Conservation (phyloP, 2,329 filamentous ascomycete genomes). For the Pseudogymnoascus sp. region DNA sequence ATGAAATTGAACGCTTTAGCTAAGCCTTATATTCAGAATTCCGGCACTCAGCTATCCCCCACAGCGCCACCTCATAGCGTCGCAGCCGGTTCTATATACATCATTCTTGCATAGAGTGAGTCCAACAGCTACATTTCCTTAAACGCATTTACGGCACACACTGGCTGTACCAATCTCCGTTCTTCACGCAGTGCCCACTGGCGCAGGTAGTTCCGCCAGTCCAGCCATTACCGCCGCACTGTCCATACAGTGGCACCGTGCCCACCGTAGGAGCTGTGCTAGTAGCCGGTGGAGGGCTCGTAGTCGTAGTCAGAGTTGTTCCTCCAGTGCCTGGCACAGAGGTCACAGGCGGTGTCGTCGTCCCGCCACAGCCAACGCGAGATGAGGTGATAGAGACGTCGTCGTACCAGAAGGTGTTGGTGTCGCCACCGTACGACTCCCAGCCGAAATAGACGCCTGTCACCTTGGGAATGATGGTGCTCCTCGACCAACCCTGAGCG, state of each 20-base stretch:
- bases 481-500: constrained; percentile 44
- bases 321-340: neutral
- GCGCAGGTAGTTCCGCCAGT: constrained; percentile 13
- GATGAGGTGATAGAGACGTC: constrained; percentile 43
- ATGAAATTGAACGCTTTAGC: too few species aligned
- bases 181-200: constrained; percentile 10
- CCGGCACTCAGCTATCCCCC: too few species aligned
- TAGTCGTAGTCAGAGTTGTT: constrained; percentile 6
- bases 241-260: constrained; percentile 1
- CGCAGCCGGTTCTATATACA: neutral
- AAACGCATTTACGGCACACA: neutral
- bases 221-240: constrained; percentile 10
- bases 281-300: constrained; percentile 11
- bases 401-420: constrained; percentile 57
- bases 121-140: neutral
- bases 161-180: constrained; percentile 11
- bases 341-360: neutral
- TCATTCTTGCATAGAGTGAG: neutral
- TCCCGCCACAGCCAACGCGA: constrained; percentile 39
- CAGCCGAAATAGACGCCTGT: constrained; percentile 53
- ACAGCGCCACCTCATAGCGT: neutral
- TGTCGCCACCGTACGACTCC: constrained; percentile 53
- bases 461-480: constrained; percentile 42
- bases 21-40: too few species aligned
- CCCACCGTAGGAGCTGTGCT: constrained; percentile 10